Conservation (phyloP, 371 early-diverging fungal species). For the Mortierella sp. region DNA sequence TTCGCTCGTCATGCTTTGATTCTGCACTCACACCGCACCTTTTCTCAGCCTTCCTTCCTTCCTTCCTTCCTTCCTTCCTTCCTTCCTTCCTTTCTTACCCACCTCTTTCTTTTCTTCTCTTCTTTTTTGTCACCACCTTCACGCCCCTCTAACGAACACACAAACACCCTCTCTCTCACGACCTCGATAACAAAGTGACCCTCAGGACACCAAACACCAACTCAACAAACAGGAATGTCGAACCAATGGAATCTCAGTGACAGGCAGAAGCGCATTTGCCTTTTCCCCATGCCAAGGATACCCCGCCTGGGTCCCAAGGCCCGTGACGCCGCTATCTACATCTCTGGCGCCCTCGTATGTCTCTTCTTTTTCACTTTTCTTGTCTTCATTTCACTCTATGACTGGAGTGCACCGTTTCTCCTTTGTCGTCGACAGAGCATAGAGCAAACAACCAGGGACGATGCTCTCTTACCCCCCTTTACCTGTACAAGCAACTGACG, state of each 20-base stretch:
- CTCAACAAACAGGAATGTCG: neutral
- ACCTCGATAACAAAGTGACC: neutral
- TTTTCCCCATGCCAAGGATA: slow-evolving; percentile 50
- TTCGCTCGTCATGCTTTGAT: neutral
- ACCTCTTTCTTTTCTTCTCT: neutral
- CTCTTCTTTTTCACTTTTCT: no score
- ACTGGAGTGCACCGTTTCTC: no score
- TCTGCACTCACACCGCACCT: no score
- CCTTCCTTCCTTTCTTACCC: neutral
- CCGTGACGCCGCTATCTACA: slow-evolving; percentile 61
- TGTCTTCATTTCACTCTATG: neutral
- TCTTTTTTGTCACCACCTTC: neutral
- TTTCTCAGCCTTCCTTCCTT: neutral
- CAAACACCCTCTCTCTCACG: neutral
- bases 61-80: neutral
- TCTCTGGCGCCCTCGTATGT: slow-evolving; percentile 66
- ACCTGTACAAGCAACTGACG: neutral
- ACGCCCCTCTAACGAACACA: neutral
- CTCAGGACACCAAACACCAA: neutral
- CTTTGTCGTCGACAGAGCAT: no score
- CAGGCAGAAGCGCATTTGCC: slow-evolving; percentile 48
- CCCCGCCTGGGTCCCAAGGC: slow-evolving; percentile 62
- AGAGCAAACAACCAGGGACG: no score
- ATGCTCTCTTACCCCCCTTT: no score
- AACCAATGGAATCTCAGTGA: slow-evolving; percentile 42